A percentile compares a stretch with the other conserved stretches of the same genome.
Evolutionary conservation across 2,329 filamentous ascomycete genomes (phyloP).

Genomic region (Torrubiella hemipterigena): DNA sequence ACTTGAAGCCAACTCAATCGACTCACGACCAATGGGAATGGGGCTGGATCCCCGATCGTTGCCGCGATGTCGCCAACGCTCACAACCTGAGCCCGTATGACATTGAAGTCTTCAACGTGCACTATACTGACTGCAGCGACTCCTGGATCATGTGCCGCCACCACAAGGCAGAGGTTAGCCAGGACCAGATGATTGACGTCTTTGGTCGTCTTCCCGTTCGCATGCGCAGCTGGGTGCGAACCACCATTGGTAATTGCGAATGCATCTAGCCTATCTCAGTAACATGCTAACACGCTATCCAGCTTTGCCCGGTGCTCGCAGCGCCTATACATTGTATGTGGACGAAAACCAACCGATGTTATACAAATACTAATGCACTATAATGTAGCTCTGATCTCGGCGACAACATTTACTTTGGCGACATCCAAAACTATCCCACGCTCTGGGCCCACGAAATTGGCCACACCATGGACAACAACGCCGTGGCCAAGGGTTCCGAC

Average conservation of each 20-base stretch:
- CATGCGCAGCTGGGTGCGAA: slow-evolving; percentile 5
- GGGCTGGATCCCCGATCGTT: neutral
- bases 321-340: slow-evolving; percentile 5
- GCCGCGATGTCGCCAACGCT: neutral
- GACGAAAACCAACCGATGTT: too few species aligned
- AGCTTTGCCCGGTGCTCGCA: slow-evolving; percentile 8
- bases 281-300: slow-evolving; percentile 10
- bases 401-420: slow-evolving; percentile 7
- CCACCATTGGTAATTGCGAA: too few species aligned
- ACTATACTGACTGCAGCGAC: slow-evolving; percentile 12
- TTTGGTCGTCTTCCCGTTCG: neutral
- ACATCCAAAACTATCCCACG: slow-evolving; percentile 1
- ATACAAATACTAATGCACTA: neutral
- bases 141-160: slow-evolving; percentile 15
- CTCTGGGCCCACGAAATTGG: slow-evolving; percentile 2
- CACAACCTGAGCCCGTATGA: slow-evolving; percentile 7
- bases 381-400: slow-evolving; percentile 3
- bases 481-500: neutral
- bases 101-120: slow-evolving; percentile 10
- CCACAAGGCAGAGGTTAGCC: slow-evolving; percentile 6
- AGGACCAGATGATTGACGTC: slow-evolving; percentile 10
- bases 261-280: slow-evolving; percentile 1
- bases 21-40: neutral
- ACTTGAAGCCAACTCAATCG: neutral
- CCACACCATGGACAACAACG: slow-evolving; percentile 3